These are phyloP conservation scores for Paramecium tetraurelia DNA, from an alignment of 73 alveolate species.

Conservation along the genomic window DNA sequence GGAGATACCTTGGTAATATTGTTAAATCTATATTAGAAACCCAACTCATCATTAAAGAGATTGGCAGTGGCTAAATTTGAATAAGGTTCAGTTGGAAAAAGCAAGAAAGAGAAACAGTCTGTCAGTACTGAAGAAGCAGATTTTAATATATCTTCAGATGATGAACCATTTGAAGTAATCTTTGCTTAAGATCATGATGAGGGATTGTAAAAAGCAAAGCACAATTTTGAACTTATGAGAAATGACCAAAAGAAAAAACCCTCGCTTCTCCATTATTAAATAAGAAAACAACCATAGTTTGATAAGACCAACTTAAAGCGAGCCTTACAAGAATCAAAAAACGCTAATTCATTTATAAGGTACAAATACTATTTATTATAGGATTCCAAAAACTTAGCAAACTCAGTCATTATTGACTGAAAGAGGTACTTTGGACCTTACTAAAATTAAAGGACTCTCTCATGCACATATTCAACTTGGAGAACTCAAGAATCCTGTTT, in stretches of 20 bases:
- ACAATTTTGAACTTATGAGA: neutral
- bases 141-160: constrained; percentile 19
- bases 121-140: neutral
- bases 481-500: constrained; percentile 12
- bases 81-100: neutral
- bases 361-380: neutral
- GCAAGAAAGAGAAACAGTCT: neutral
- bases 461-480: neutral
- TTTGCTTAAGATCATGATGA: neutral
- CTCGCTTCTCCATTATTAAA: neutral
- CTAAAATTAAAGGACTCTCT: neutral
- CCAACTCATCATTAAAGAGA: neutral
- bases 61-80: constrained; percentile 8
- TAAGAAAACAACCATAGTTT: neutral
- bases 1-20: neutral
- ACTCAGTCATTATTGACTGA: neutral
- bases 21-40: neutral
- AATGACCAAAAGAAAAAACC: neutral
- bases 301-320: neutral
- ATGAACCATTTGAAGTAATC: constrained; percentile 43
- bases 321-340: neutral
- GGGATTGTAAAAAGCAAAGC: neutral
- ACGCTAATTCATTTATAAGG: constrained; percentile 16
- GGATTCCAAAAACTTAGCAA: neutral
- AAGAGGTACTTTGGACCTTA: neutral